These are phyloP conservation scores for Schwanniomyces sp. DNA, from an alignment of 805 yeast genomes.

Conservation along the genomic window DNA sequence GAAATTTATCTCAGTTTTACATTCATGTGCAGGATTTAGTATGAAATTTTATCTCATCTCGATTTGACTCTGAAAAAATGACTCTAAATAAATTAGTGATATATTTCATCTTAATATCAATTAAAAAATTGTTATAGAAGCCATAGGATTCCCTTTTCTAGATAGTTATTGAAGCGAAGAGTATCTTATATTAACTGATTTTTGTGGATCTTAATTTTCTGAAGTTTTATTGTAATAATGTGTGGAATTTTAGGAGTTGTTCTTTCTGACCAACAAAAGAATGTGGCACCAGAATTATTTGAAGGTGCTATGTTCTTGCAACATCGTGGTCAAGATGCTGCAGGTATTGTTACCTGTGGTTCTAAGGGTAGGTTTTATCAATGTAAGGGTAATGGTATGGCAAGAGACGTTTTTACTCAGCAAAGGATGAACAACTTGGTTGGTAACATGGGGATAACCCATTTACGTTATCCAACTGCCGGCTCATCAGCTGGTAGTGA, in stretches of 20 bases:
- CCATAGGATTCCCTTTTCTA: not conserved
- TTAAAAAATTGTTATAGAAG: not conserved
- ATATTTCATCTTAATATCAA: not conserved
- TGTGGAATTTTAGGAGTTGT: conserved; percentile 94
- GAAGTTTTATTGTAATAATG: conserved; percentile 45
- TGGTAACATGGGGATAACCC: conserved; percentile 95
- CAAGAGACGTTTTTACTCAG: conserved; percentile 92
- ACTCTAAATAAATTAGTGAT: not conserved
- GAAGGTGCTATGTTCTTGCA: conserved; percentile 93
- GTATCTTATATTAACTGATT: not conserved
- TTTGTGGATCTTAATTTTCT: not conserved
- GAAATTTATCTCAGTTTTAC: not conserved
- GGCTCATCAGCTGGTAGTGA: conserved; percentile 94
- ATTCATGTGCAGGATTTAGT: not conserved
- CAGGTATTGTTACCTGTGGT: conserved; percentile 98
- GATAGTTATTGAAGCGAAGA: not conserved
- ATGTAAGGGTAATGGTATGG: conserved; percentile 99
- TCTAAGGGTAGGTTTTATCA: conserved; percentile 90
- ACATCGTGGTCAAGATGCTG: conserved; percentile 98
- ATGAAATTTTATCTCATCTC: not conserved
- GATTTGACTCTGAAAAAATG: conserved; percentile 2
- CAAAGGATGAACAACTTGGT: conserved; percentile 72
- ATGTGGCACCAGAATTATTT: conserved; percentile 85
- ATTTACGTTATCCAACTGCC: conserved; percentile 95
- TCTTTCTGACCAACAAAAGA: conserved; percentile 66